Conservation (phyloP, 73 alveolate genomes). For the Blepharisma japonicum region DNA sequence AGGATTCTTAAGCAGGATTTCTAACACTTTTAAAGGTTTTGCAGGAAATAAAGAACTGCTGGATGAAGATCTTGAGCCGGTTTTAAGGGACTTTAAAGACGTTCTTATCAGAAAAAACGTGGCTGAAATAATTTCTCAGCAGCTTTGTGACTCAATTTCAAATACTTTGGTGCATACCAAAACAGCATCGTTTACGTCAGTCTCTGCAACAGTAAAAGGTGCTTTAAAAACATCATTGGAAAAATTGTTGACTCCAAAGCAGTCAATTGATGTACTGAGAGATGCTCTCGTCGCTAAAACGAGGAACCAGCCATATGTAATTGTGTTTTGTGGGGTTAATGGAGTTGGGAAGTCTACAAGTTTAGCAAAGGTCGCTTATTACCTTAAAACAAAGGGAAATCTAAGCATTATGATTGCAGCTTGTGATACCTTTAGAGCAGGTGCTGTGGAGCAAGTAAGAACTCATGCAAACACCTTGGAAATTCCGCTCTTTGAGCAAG, state of each 20-base stretch:
- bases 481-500: constrained; percentile 97
- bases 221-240: constrained; percentile 79
- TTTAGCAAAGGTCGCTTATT: constrained; percentile 97
- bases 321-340: constrained; percentile 96
- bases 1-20: constrained; percentile 63
- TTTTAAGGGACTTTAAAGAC: constrained; percentile 78
- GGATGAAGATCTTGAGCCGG: constrained; percentile 91
- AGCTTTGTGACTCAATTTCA: constrained; percentile 79
- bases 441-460: constrained; percentile 99
- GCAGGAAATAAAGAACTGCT: constrained; percentile 75
- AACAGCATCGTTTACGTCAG: constrained; percentile 90
- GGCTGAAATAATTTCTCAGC: constrained; percentile 87
- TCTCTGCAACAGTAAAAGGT: constrained; percentile 85
- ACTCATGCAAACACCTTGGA: constrained; percentile 94
- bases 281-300: constrained; percentile 91
- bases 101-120: constrained; percentile 91
- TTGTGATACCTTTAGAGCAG: constrained; percentile 99
- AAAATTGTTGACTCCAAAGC: constrained; percentile 92
- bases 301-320: constrained; percentile 85
- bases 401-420: constrained; percentile 96
- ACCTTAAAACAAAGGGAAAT: constrained; percentile 78
- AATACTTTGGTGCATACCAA: constrained; percentile 77
- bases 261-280: constrained; percentile 86
- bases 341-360: constrained; percentile 99
- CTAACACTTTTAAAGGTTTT: constrained; percentile 61